These are phyloP conservation scores for Penium margaritaceum DNA, from an alignment of 139 green algal species.

Conservation along the genomic window DNA sequence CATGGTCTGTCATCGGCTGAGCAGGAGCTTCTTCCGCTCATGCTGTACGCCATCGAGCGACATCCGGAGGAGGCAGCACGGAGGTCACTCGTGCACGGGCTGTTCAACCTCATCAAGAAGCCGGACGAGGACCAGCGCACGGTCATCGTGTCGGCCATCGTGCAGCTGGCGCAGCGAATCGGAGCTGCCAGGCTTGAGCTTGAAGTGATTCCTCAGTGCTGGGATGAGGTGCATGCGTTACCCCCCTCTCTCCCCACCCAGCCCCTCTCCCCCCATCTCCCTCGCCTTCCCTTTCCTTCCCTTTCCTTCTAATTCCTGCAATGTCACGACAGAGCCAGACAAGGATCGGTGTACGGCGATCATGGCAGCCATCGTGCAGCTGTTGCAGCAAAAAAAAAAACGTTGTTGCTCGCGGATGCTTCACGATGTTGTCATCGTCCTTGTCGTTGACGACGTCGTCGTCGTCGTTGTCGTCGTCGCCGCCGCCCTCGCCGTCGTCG, in stretches of 20 bases:
- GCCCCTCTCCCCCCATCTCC: background rate
- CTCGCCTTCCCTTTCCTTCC: background rate
- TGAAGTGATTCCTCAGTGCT: conserved; percentile 43
- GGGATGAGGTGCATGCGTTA: conserved; percentile 44
- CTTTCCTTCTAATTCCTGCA: too few species aligned
- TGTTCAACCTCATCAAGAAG: conserved; percentile 49
- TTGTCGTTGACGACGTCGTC: too few species aligned
- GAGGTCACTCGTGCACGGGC: conserved; percentile 19
- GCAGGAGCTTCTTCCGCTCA: conserved; percentile 42
- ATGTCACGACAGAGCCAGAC: too few species aligned
- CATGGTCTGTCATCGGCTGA: background rate
- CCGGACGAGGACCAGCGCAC: conserved; percentile 28
- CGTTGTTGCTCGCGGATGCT: too few species aligned
- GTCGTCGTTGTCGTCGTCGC: too few species aligned
- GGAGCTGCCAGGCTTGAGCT: conserved; percentile 26
- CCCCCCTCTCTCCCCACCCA: background rate
- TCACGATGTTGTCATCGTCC: too few species aligned
- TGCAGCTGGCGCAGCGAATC: conserved; percentile 21
- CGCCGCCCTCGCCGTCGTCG: too few species aligned
- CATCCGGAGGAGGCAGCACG: conserved; percentile 23
- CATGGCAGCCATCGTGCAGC: too few species aligned
- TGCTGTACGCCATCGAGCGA: conserved; percentile 35
- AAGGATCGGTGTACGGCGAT: too few species aligned
- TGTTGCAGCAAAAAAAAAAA: too few species aligned
- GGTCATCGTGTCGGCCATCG: conserved; percentile 29